Percentiles rank a stretch among this genome's conserved stretches.
Evolutionary conservation across 164 flowering plant genomes (phyloP).

Genomic region (Piper betle): DNA sequence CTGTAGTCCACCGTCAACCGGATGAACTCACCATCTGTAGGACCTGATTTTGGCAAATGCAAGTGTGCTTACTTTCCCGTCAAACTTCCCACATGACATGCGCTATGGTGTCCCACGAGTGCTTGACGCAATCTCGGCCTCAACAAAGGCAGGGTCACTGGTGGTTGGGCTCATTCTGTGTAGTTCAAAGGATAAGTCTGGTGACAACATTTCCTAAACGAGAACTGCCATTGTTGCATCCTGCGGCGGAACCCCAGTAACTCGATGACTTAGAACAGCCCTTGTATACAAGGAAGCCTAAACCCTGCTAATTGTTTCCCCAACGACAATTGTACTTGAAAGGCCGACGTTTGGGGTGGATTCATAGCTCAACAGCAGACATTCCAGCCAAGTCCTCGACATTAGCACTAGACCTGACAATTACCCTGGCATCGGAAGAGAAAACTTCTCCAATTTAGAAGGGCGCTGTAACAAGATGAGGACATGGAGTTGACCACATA

Average conservation of each 20-base stretch:
- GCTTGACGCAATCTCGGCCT: conserved; percentile 90
- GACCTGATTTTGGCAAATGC: conserved; percentile 69
- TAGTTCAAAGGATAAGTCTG: conserved; percentile 80
- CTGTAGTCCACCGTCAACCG: conserved; percentile 70
- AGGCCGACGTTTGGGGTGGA: conserved; percentile 90
- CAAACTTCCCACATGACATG: conserved; percentile 60
- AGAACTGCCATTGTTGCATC: conserved; percentile 77
- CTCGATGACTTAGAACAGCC: conserved; percentile 78
- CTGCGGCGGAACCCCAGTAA: conserved; percentile 71
- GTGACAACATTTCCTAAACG: conserved; percentile 92
- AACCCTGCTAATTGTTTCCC: conserved; percentile 48
- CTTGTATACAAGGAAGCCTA: conserved; percentile 96
- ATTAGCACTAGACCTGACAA: conserved; percentile 93
- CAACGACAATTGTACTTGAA: conserved; percentile 46
- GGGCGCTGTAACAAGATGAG: conserved; percentile 42
- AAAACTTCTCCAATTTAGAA: conserved; percentile 34
- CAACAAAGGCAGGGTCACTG: conserved; percentile 38
- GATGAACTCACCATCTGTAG: conserved; percentile 63
- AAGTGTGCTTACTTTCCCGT: conserved; percentile 48
- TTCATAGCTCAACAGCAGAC: conserved; percentile 97
- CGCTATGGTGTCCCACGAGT: conserved; percentile 97
- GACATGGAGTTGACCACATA: conserved; percentile 49
- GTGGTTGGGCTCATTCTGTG: conserved; percentile 81
- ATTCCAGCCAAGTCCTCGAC: conserved; percentile 96
- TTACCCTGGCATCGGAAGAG: conserved; percentile 33